Evolutionary conservation across 179 eudicot genomes (phyloP), one percentile per base, ranked within the genome.

Genomic region (Amaranthus tricolor): DNA sequence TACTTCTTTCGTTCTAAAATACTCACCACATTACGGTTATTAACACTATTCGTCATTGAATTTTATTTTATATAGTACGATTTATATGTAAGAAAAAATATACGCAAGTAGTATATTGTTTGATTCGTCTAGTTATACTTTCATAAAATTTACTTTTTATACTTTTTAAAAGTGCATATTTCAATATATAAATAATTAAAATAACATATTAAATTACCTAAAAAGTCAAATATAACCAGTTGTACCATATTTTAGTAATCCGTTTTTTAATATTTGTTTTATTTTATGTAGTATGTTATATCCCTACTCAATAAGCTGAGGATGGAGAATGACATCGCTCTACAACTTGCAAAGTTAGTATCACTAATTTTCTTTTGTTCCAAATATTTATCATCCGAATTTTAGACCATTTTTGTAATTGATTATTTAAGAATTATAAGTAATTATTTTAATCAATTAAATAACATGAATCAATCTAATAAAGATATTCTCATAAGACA

Each of bases 301-400:
- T 82, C 72, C 82, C 83, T 84, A 13, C 80, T 91, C 1, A 85
- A 82, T 71, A 87, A 87, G 76, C 78, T 89, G 40, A 91, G 85
- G 88, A 79, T 74, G 44, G 94, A 91, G 72, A 88, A 89, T 75
- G 94, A 87, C 79, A 81, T 88, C 69, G 84, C 88, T 54, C 84
- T 88, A 57, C 88, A 88, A 76, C 81, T 85, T 44, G 70, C 86
- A 62, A 85, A 82, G 91, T 86, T 80, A 11, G 77, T 75, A 64
- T 1, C 56, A 2, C 53, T 66, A 47, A 60, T n/a, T 20, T 53
- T 40, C 17, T 71, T 19, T 45, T 19, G 5, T 54, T 66, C 55
- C 3, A 43, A 24, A 24, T 24, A 24, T 24, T 24, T 24, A 24
- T 24, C 24, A 24, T 44, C 16, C 10, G 10, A 0, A 6, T 12